Base-by-base conservation (phyloP, 78 protist species). In the Speleostelium caveatum region DNA sequence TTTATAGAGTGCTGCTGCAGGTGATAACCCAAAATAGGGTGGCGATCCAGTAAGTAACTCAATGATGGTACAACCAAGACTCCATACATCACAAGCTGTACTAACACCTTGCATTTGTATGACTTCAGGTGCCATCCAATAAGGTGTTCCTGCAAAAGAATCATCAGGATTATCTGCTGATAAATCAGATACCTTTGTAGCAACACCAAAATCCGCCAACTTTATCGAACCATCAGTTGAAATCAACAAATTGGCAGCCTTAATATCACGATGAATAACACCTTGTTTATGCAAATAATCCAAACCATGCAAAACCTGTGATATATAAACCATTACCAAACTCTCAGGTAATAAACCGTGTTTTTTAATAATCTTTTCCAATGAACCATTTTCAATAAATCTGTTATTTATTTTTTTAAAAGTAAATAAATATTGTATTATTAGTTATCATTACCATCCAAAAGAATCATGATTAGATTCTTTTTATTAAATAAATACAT, bases 61-160 rank as follows among this genome's bases (percentile, higher is more conserved):
- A 10, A 95, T 80, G 21, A 95, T 79, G 12, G 99, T 97, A 32
- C 97, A 95, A 21, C 95, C 97, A 7, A 95, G 35, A 26, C 79
- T 58, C 97, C 97, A 95, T 4, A 95, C 86, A 59, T 95, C 97
- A 36, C 94, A 88, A 24, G 94, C 94, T 14, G 94, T 88, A 0
- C 87, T 71, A 21, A 88, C 73, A 36, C 89, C 89, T 28, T 75
- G 86, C 94, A 88, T 88, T 55, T 96, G 93, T 69, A 98, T 96
- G 35, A 97, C 86, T 49, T 98, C 99, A 6, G 99, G 99, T 21
- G 99, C 99, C 99, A 98, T 96, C 95, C 77, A 92, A 49, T 65
- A 66, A 0, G 98, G 98, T 21, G 98, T 97, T 16, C 98, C 99
- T 38, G 97, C 99, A 36, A 97, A 83, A 21, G 91, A 55, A 42